Evolutionary conservation across 2,329 filamentous ascomycete species (phyloP), one percentile per base, ranked within the genome.

Genomic region (Paecilomyces variotii): DNA sequence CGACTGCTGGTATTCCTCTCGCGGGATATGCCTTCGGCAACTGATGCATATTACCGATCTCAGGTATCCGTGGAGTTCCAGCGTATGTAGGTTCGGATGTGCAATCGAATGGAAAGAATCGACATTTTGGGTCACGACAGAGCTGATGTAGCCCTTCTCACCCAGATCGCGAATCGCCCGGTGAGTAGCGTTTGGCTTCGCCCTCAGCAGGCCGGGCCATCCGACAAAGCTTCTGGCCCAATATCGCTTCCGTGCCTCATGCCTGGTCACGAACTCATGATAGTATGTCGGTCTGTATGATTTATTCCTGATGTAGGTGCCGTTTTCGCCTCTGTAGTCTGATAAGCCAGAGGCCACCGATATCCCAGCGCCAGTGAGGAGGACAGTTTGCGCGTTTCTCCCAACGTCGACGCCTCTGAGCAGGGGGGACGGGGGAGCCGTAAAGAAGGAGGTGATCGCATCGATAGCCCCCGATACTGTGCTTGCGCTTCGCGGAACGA

Each of bases 201-300:
- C 90, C 61, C 85, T 87, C 68, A 88, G 79, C 64, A 97, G 78
- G 52, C 85, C 91, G 3, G 90, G 87, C 92, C 92, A 97, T 39
- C 94, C 94, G 24, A 99, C 78, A 73, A 96, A 99, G 70, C 90
- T 96, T 54, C 94, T 80, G 0, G 94, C 93, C 94, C 94, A 99
- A 72, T 99, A 99, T 61, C 94, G 81, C 74, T 97, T 94, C 63
- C 94, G 81, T 11, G 89, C 86, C 72, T 92, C 90, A 74, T 97
- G 93, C 63, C 79, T 89, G 53, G 82, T 78, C 51, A 91, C 75
- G 69, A 97, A 99, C 72, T 99, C 94, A 72, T 91, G 86, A 73
- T 89, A 92, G 77, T 96, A 99, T 64, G 96, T 95, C 32, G 93
- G 94, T 1, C 89, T 85, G 70, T 96, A 97, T 12, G 84, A 85